Evolutionary conservation across 169 alveolate species (phyloP), one percentile per base, ranked within the genome.

Genomic region (Plasmodium malariae): DNA sequence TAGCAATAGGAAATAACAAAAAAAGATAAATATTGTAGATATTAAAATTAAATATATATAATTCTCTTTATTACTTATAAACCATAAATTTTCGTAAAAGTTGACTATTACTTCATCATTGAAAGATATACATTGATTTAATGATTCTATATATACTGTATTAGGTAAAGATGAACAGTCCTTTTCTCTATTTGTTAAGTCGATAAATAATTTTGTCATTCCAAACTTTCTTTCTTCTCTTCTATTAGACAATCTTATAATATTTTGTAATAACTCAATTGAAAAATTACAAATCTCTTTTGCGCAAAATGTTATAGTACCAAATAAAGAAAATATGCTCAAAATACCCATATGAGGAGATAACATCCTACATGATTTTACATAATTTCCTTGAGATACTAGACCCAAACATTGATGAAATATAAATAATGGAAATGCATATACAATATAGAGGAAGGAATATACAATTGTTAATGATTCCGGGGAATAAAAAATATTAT

Each of bases 281-380:
- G 90, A 55, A 54, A 80, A 80, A 34, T 80, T 80, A 59, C 90
- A 80, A 28, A 80, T 80, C 21, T 67, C 80, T 51, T 80, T 80
- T 40, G 90, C 74, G 34, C 90, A 80, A 26, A 80, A 80, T 54
- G 90, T 80, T 63, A 80, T 69, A 21, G 83, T 80, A n/a, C 90
- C 90, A 43, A 65, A 67, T 54, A 80, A 70, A 30, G 90, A 65
- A 80, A 80, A 80, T 28, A 67, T 51, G 17, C 60, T 65, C 36
- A 80, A 32, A 14, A 80, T 57, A 3, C 68, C 80, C 80, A 80
- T 65, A 57, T 80, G 72, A 0, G 85, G 67, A n/a, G 83, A 65
- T 1, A 80, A 14, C 85, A 80, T 65, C 43, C 90, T 65, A 51
- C 90, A 80, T 0, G 90, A 80, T 59, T 67, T 80, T 19, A 80